Percentiles rank a stretch among this genome's conserved stretches.
These are phyloP conservation scores for Sindora glabra DNA, from an alignment of 306 rosid genomes.

Conservation along the genomic window DNA sequence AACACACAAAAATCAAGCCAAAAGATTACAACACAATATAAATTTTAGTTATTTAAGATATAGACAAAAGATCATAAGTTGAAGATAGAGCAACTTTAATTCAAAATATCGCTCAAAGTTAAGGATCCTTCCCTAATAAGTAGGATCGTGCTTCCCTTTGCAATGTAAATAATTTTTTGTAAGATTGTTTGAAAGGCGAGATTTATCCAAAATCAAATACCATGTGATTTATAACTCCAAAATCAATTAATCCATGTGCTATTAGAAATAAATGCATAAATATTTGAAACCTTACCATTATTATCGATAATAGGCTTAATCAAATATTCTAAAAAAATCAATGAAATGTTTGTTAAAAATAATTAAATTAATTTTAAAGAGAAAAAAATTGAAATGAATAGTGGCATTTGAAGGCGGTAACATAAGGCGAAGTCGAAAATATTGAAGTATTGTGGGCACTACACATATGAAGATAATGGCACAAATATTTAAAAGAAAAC, in stretches of 20 bases:
- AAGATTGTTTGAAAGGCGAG: background rate
- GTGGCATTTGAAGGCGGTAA: too few relatives aligned
- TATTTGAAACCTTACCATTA: background rate
- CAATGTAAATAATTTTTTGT: background rate
- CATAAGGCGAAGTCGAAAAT: too few relatives aligned
- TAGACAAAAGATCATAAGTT: background rate
- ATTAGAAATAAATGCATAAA: background rate
- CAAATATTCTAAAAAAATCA: too few relatives aligned
- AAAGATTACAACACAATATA: slow-evolving; percentile 1
- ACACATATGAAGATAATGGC: too few relatives aligned
- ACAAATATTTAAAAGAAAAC: too few relatives aligned
- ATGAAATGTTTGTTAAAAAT: too few relatives aligned
- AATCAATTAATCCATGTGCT: slow-evolving; percentile 7
- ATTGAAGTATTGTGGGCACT: too few relatives aligned
- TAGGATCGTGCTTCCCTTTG: background rate
- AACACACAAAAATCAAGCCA: background rate
- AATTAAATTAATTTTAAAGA: too few relatives aligned
- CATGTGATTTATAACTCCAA: background rate
- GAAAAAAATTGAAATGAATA: too few relatives aligned
- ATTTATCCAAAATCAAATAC: background rate
- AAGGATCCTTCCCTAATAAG: background rate
- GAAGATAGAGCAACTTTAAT: background rate
- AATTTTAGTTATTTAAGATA: background rate
- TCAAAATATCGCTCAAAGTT: background rate
- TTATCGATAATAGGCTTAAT: too few relatives aligned